These are phyloP conservation scores for Excoecaria agallocha DNA, from an alignment of 345 rosid genomes.

Conservation along the genomic window DNA sequence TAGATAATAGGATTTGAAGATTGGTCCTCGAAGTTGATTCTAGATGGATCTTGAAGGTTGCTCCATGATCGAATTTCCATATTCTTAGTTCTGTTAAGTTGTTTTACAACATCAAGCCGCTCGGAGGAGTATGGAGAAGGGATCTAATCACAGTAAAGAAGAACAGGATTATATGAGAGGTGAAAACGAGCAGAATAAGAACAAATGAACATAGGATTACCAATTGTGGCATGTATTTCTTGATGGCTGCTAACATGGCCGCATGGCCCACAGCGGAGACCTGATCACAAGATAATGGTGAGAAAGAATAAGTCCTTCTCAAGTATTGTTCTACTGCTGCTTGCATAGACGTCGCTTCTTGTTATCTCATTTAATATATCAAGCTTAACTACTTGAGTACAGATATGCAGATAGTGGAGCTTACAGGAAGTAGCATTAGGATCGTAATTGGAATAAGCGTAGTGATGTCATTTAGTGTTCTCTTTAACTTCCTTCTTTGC, in stretches of 20 bases:
- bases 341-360: background rate
- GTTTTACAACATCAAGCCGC: constrained; percentile 57
- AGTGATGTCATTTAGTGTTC: constrained; percentile 48
- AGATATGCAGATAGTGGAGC: constrained; percentile 11
- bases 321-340: background rate
- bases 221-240: constrained; percentile 51
- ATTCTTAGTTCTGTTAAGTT: constrained; percentile 52
- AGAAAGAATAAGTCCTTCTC: constrained; percentile 4
- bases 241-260: constrained; percentile 55
- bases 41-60: constrained; percentile 44
- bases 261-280: constrained; percentile 65
- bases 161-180: constrained; percentile 17
- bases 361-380: background rate
- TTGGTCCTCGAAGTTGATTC: constrained; percentile 14
- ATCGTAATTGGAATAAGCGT: constrained; percentile 54
- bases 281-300: constrained; percentile 22
- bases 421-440: constrained; percentile 66
- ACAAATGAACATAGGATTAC: constrained; percentile 26
- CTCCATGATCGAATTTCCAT: constrained; percentile 45
- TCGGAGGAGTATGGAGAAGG: constrained; percentile 64
- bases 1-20: background rate
- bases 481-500: constrained; percentile 42
- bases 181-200: background rate
- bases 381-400: too few species aligned
- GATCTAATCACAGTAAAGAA: constrained; percentile 34